A percentile compares a stretch with the other conserved stretches of the same genome.
phyloP scores from a whole-genome alignment of 2,329 filamentous ascomycete species.

The Thelonectria discophora region DNA sequence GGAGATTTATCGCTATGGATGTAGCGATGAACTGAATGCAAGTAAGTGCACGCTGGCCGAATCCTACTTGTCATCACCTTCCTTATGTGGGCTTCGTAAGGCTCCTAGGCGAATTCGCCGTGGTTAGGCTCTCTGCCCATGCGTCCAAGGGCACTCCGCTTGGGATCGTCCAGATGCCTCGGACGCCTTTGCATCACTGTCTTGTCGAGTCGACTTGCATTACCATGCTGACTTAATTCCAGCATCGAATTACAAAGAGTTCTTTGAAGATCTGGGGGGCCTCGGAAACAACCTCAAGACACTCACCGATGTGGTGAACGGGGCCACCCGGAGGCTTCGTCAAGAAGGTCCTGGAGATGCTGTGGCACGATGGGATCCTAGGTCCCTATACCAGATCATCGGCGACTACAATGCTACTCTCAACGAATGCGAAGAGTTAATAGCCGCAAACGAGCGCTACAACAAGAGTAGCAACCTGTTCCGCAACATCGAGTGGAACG shows the following conservation, averaged over 20 bases:
- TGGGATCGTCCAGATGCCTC: conserved; percentile 5
- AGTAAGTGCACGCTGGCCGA: conserved; percentile 39
- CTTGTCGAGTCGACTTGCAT: neutral
- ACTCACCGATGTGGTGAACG: conserved; percentile 42
- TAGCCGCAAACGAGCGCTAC: conserved; percentile 45
- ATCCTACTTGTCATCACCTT: conserved; percentile 7
- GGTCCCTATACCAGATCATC: conserved; percentile 40
- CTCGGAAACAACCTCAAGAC: conserved; percentile 46
- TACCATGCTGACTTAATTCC: conserved; percentile 13
- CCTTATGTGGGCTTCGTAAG: conserved; percentile 28
- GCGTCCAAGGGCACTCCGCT: conserved; percentile 4
- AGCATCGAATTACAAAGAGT: conserved; percentile 47
- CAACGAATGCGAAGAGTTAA: conserved; percentile 44
- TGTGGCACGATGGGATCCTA: conserved; percentile 37
- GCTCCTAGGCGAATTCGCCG: conserved; percentile 21
- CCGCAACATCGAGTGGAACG: conserved; percentile 49
- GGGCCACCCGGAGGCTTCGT: conserved; percentile 42
- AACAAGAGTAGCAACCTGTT: conserved; percentile 38
- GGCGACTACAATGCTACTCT: conserved; percentile 46
- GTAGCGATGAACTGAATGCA: conserved; percentile 46
- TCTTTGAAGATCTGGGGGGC: conserved; percentile 44
- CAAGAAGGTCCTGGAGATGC: conserved; percentile 33
- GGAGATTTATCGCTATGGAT: conserved; percentile 46
- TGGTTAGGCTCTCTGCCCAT: conserved; percentile 9
- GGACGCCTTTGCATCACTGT: neutral